Base-by-base conservation (phyloP, 2,329 filamentous ascomycete genomes). In the Ceratocystis smalleyi region DNA sequence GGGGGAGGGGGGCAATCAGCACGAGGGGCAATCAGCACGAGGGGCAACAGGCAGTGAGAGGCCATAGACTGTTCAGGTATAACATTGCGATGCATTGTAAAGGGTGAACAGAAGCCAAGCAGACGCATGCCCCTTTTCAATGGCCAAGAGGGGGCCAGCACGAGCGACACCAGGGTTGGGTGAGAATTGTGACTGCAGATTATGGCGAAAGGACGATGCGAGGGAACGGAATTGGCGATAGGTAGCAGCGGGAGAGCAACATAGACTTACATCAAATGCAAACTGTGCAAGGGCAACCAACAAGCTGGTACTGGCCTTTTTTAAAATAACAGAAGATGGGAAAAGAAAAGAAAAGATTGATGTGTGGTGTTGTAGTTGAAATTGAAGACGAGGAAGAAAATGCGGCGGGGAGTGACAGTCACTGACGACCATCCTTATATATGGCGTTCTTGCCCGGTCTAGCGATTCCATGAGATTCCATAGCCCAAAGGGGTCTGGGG, bases 381-480 rank as follows among this genome's bases (percentile, higher is more conserved):
- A 30, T 57, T 65, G 59, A 62, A 63, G 43, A 51, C 63, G 57
- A 35, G 32, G 59, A 51, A 61, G n/a, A 59, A 62, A 64, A 63
- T 57, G 15, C 51, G 22, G 59, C 49, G 65, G 22, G 61, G 54
- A 64, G 65, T 62, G 64, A 57, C 61, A 61, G 40, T 40, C 43
- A 45, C 43, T 19, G 27, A 62, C 1, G 12, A 55, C 22, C 51
- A 55, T 32, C 51, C 63, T 65, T 65, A 65, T 62, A 65, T 65
- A 65, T 63, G 32, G 40, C 40, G 62, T 61, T 55, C 30, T 51
- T 55, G 43, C 43, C 30, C 45, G 47, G 59, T 63, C 61, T 54
- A 61, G 45, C 59, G 67, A 68, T 68, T 68, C 67, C 64, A 68
- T 65, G 66, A 66, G 67, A 67, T 68, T 68, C 67, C 65, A 68